Base-by-base conservation (phyloP, 768 basidiomycete genomes). In the Omphalotus guepiniiformis region DNA sequence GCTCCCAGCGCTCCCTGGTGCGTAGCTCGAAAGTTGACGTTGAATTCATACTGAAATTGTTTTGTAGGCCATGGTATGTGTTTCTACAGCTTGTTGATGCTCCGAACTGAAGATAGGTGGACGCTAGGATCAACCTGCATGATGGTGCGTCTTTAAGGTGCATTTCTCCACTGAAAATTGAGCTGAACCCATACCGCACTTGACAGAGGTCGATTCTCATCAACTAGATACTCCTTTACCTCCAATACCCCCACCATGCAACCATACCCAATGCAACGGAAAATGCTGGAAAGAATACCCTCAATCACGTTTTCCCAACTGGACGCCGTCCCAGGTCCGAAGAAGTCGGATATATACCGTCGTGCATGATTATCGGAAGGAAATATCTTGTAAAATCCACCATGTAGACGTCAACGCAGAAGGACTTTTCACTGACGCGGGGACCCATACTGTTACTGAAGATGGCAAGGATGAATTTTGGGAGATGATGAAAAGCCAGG, bases 261-360 rank as follows among this genome's bases (percentile, higher is more conserved):
- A 53, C 32, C 52, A 53, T 22, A 18, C 21, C 9, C 16, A 35
- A 6, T 13, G 35, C 21, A 50, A 49, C 29, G 49, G 45, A 6
- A 28, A 27, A 39, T 53, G 52, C 27, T 53, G 49, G 49, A 37
- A 26, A 36, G 27, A 40, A 22, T 81, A 81, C 53, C 79, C 80
- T 0, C 72, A 77, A 49, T 70, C 72, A 1, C 60, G 71, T 11
- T 82, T 76, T 50, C 74, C 74, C 9, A 82, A 80, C 49, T 80
- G 80, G 80, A 79, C 75, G 0, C 57, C 57, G 5, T 58, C 57
- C 12, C 79, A 80, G 52, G 70, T 72, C 47, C 53, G 53, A 42
- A 66, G 65, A 30, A 71, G 71, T 43, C 59, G 65, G 9, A 66
- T 75, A 23, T 50, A 55, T n/a, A 61, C 55, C 9, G 53, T 65